These are phyloP conservation scores for Saturnispora kantuleensis DNA, from an alignment of 805 yeast species.

Conservation along the genomic window DNA sequence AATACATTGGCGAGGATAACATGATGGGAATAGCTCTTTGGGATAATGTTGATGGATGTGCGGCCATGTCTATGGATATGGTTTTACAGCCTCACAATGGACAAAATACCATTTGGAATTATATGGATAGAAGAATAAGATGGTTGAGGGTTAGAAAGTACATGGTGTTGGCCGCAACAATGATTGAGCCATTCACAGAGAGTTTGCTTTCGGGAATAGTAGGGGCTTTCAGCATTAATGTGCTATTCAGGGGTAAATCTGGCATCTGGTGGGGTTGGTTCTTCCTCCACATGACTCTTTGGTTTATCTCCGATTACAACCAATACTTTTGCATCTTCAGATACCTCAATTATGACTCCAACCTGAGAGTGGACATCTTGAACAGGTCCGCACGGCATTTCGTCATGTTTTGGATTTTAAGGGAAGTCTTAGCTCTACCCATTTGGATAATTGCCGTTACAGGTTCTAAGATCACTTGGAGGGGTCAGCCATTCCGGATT, in stretches of 20 bases:
- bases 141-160: slow-evolving; percentile 83
- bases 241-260: slow-evolving; percentile 28
- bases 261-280: slow-evolving; percentile 26
- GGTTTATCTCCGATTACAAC: slow-evolving; percentile 56
- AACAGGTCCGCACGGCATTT: slow-evolving; percentile 12
- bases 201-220: slow-evolving; percentile 54
- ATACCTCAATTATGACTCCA: slow-evolving; percentile 9
- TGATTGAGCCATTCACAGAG: slow-evolving; percentile 83
- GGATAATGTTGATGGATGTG: slow-evolving; percentile 57
- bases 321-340: slow-evolving; percentile 42
- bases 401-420: slow-evolving; percentile 46
- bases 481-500: slow-evolving; percentile 68
- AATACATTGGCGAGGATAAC: slow-evolving; percentile 85
- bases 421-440: slow-evolving; percentile 73
- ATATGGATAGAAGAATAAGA: slow-evolving; percentile 58
- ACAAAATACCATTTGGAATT: slow-evolving; percentile 37
- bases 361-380: background rate
- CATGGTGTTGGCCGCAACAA: slow-evolving; percentile 78
- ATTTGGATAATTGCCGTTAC: slow-evolving; percentile 74
- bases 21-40: slow-evolving; percentile 84
- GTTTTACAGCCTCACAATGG: slow-evolving; percentile 64
- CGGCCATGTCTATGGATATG: slow-evolving; percentile 70
- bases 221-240: slow-evolving; percentile 52
- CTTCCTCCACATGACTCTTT: slow-evolving; percentile 42
- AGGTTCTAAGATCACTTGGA: slow-evolving; percentile 70